Base-by-base conservation (phyloP, 2,329 filamentous ascomycete genomes). In the Sporothrix brunneoviolacea region DNA sequence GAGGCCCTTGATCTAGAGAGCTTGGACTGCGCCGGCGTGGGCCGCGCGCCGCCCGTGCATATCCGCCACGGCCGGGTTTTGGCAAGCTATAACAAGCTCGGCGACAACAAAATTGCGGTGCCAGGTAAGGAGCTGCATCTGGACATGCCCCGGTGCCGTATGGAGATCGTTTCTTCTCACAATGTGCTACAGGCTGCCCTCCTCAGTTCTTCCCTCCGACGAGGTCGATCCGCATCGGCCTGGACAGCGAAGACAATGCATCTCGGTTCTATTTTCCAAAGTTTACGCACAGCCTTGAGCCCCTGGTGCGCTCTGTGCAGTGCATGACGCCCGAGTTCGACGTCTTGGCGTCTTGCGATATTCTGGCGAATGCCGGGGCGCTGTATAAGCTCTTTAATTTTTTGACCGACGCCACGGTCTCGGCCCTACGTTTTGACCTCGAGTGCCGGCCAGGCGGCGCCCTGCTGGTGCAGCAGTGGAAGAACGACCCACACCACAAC, bases 21-120 rank as follows among this genome's bases (percentile, higher is more conserved):
- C 33, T 15, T 36, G 6, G 36, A 8, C 36, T n/a, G 21, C 16
- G 8, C 9, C 7, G 16, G 6, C 16, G 16, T 15, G 8, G 12
- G 15, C 53, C 5, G 24, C n/a, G 10, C 40, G n/a, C n/a, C n/a
- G n/a, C 21, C 30, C 4, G 21, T 54, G 2, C 7, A 15, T 10
- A 41, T 53, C 15, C 15, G 5, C 4, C 15, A 24, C 5, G 47
- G 48, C 4, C 33, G 43, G 4, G 48, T 54, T 3, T 44, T 61
- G 1, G 54, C 55, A 4, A 61, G 59, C 30, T 61, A 57, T 47
- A 60, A 59, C 51, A 59, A 57, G 38, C 30, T 59, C 2, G n/a
- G 35, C 2, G 51, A 58, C 39, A 49, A 51, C 22, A 51, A 53
- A 18, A 60, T 61, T 37, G 57, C 53, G 13, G 58, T 61, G 4